These are phyloP conservation scores for Neurospora pannonica DNA, from an alignment of 495 filamentous ascomycete species.

Conservation along the genomic window DNA sequence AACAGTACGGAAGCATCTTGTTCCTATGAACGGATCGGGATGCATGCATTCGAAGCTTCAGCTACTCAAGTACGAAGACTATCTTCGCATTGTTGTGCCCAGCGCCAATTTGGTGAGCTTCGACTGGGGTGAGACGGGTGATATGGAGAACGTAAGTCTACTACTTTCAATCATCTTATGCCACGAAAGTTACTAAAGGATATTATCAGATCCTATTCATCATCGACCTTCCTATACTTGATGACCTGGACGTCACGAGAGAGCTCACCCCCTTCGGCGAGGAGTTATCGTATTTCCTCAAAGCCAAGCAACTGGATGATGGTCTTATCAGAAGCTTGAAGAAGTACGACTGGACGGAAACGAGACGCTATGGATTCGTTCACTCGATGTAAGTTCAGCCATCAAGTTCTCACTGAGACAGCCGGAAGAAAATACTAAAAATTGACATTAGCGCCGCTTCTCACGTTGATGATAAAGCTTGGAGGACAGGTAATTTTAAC, in stretches of 20 bases:
- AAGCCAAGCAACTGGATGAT: slow-evolving; percentile 54
- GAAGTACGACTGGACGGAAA: slow-evolving; percentile 68
- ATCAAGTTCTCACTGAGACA: not conserved
- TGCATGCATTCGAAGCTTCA: slow-evolving; percentile 87
- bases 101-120: slow-evolving; percentile 70
- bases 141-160: slow-evolving; percentile 64
- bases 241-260: slow-evolving; percentile 15
- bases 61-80: slow-evolving; percentile 59
- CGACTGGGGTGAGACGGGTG: slow-evolving; percentile 76
- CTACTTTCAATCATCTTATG: not conserved
- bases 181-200: slow-evolving; percentile 1
- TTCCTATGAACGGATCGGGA: slow-evolving; percentile 39
- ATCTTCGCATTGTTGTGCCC: slow-evolving; percentile 69
- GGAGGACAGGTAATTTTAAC: slow-evolving; percentile 47
- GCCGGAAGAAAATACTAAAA: not conserved
- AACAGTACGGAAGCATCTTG: not conserved
- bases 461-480: slow-evolving; percentile 38
- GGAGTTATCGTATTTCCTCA: slow-evolving; percentile 62
- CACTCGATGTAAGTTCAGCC: slow-evolving; percentile 53
- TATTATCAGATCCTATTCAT: slow-evolving; percentile 57
- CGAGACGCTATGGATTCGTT: slow-evolving; percentile 62
- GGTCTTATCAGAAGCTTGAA: slow-evolving; percentile 48
- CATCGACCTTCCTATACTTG: slow-evolving; percentile 66
- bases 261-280: slow-evolving; percentile 53
- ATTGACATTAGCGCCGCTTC: slow-evolving; percentile 34